Conservation (phyloP, 2,329 filamentous ascomycete species). For the Arachnomyces sp. region DNA sequence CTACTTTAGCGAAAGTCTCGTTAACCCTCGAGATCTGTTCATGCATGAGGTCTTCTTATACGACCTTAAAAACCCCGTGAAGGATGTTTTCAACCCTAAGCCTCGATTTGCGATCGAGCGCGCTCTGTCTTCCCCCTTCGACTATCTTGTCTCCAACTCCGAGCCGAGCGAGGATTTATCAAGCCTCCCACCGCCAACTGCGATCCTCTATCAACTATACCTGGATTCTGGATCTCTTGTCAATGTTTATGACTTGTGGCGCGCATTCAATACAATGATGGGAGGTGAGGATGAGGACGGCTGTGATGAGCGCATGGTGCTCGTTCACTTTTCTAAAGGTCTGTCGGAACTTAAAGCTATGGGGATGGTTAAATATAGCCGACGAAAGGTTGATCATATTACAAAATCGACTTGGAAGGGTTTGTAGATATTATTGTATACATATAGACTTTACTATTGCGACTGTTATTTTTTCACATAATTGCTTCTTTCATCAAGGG, state of each 20-base stretch:
- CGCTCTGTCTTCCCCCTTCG: slow-evolving; percentile 51
- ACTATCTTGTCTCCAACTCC: slow-evolving; percentile 52
- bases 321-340: slow-evolving; percentile 76
- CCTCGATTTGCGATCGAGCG: slow-evolving; percentile 54
- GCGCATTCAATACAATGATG: slow-evolving; percentile 52
- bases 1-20: slow-evolving; percentile 40
- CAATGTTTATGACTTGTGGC: slow-evolving; percentile 56
- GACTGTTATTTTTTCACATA: slow-evolving; percentile 4
- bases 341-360: slow-evolving; percentile 78
- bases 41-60: slow-evolving; percentile 53
- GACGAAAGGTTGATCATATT: slow-evolving; percentile 87
- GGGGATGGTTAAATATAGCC: slow-evolving; percentile 80
- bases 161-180: slow-evolving; percentile 28
- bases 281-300: slow-evolving; percentile 24
- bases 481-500: no score
- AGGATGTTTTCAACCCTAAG: slow-evolving; percentile 51
- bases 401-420: slow-evolving; percentile 79
- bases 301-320: slow-evolving; percentile 29
- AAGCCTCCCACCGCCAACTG: slow-evolving; percentile 49
- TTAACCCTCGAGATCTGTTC: slow-evolving; percentile 44
- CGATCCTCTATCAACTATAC: slow-evolving; percentile 56
- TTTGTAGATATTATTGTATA: slow-evolving; percentile 12
- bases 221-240: slow-evolving; percentile 55
- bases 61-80: slow-evolving; percentile 50
- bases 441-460: slow-evolving; percentile 1